Conservation (phyloP, 106 monocot species). For the Dactylorhiza incarnata region DNA sequence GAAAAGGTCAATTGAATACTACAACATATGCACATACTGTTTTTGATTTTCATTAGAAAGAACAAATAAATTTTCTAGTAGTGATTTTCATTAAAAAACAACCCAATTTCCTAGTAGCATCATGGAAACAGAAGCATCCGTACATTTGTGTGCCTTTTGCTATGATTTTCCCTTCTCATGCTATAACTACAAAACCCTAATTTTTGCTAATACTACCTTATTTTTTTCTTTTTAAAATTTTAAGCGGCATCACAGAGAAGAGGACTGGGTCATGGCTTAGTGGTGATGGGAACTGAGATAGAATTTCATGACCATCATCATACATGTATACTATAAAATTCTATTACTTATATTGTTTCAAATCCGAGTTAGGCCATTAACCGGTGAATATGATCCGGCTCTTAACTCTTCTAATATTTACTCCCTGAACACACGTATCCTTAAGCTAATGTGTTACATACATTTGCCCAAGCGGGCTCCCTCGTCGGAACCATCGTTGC, state of each 20-base stretch:
- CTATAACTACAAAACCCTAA: background rate
- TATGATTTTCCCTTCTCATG: background rate
- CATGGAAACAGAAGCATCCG: background rate
- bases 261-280: background rate
- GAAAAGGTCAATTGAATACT: background rate
- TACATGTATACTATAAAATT: background rate
- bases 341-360: background rate
- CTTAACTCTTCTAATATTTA: background rate
- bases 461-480: too few relatives aligned
- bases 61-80: background rate
- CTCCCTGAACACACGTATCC: background rate
- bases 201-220: background rate
- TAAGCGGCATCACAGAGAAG: background rate
- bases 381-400: background rate
- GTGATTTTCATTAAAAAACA: too few relatives aligned
- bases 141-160: background rate
- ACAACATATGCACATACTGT: background rate
- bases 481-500: too few relatives aligned
- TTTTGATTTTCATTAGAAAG: background rate
- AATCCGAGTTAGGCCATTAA: background rate
- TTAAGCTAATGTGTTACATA: too few relatives aligned
- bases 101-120: too few relatives aligned
- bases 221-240: background rate
- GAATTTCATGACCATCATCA: background rate
- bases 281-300: background rate